These are phyloP conservation scores for Alliaria petiolata DNA, from an alignment of 345 rosid genomes.

Conservation along the genomic window DNA sequence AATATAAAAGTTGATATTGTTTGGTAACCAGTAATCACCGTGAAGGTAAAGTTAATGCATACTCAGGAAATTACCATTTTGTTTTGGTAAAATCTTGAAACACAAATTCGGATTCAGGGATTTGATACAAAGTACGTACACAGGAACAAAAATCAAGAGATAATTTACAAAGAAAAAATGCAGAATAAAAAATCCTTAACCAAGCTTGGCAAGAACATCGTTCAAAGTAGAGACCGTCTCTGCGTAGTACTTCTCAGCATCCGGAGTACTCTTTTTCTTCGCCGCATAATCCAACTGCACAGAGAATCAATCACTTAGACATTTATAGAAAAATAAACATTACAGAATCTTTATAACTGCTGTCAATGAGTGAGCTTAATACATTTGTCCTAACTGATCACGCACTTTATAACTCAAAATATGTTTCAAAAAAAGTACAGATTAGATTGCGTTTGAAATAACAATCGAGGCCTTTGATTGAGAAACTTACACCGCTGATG, in stretches of 20 bases:
- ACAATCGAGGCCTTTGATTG: background rate
- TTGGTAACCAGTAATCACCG: too few species aligned
- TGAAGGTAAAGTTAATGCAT: too few species aligned
- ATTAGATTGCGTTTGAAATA: background rate
- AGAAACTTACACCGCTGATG: slow-evolving; percentile 52
- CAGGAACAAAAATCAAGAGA: too few species aligned
- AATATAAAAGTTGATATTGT: background rate
- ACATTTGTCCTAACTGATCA: too few species aligned
- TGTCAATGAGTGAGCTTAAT: too few species aligned
- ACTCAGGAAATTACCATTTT: background rate
- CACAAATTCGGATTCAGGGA: slow-evolving; percentile 3
- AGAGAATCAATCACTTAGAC: slow-evolving; percentile 1
- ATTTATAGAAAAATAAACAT: too few species aligned
- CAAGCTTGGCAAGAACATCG: slow-evolving; percentile 86
- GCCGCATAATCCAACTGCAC: slow-evolving; percentile 89
- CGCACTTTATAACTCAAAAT: too few species aligned
- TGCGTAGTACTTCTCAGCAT: slow-evolving; percentile 85
- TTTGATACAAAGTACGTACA: slow-evolving; percentile 14
- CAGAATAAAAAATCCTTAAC: slow-evolving; percentile 37
- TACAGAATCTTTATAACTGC: too few species aligned
- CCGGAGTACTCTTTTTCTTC: slow-evolving; percentile 69
- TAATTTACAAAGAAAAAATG: slow-evolving; percentile 20
- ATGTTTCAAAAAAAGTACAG: too few species aligned
- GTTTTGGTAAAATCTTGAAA: slow-evolving; percentile 1
- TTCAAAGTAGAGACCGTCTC: slow-evolving; percentile 70